Evolutionary conservation across 1,139 yeast genomes (phyloP).

Genomic region (Wickerhamomyces sp.): DNA sequence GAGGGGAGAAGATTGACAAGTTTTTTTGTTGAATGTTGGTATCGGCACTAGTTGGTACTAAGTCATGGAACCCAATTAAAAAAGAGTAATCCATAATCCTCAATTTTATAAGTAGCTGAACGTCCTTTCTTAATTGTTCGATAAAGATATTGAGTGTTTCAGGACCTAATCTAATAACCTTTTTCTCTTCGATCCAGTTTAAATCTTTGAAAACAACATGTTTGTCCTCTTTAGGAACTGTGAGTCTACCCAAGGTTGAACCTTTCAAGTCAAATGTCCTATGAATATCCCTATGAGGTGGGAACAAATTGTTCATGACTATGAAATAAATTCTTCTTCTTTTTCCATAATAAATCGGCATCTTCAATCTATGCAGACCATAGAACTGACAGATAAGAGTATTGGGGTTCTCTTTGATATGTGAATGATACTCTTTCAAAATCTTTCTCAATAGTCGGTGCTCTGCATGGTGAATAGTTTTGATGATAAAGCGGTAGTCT

Average conservation of each 20-base stretch:
- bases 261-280: conserved; percentile 90
- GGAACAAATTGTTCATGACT: conserved; percentile 96
- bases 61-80: conserved; percentile 81
- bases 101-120: conserved; percentile 59
- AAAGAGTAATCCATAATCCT: conserved; percentile 96
- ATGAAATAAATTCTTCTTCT: conserved; percentile 84
- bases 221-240: conserved; percentile 28
- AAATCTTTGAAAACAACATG: conserved; percentile 66
- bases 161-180: conserved; percentile 69
- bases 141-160: conserved; percentile 53
- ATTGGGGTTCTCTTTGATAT: conserved; percentile 79
- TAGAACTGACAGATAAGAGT: conserved; percentile 90
- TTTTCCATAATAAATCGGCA: conserved; percentile 55
- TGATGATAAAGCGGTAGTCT: conserved; percentile 90
- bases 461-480: conserved; percentile 92
- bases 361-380: conserved; percentile 89
- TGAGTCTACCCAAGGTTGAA: conserved; percentile 78
- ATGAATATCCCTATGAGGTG: conserved; percentile 88
- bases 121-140: conserved; percentile 72
- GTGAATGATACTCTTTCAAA: conserved; percentile 71
- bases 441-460: conserved; percentile 77
- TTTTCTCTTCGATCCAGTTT: conserved; percentile 73
- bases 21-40: conserved; percentile 25
- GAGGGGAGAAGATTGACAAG: conserved; percentile 41
- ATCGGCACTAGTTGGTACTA: conserved; percentile 50